Evolutionary conservation across 352 stramenopile genomes (phyloP), one percentile per base, ranked within the genome.

Genomic region (Phytophthora idaei): DNA sequence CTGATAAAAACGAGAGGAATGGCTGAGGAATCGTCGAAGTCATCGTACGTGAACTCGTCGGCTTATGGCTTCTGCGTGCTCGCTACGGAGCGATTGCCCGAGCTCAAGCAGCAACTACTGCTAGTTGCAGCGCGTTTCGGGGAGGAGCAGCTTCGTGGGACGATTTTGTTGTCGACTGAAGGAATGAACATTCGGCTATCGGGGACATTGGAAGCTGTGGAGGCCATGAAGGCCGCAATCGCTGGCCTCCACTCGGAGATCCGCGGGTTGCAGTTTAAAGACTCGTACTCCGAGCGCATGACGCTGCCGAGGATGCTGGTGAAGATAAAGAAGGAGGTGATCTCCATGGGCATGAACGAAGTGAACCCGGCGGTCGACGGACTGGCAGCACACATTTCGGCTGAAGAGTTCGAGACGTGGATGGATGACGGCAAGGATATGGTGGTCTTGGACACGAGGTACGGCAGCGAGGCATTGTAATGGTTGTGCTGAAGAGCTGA

Each of bases 251-350:
- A 89, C 39, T 41, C 56, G 4, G 67, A 81, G 7, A 69, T 92
- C 6, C 37, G 55, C 8, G 52, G 66, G 2, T 81, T 92, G 49
- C 71, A 85, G 42, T 92, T 89, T 52, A 92, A 92, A 47, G 80
- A 90, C 47, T 90, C 81, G 42, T 76, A 69, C 25, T 87, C 81
- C 3, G 64, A 78, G 3, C 73, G 75, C 5, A 66, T 87, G 57
- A 90, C 80, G 34, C 56, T 92, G 51, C 81, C 79, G 15, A 84
- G 78, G n/a, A 80, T 92, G 69, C 68, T 92, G 3, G 78, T 92
- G 41, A 88, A 85, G 61, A 76, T 92, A 55, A 92, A 92, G 67
- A 89, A 79, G 41, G 80, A 92, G 56, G 82, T 92, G 32, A 92
- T 92, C 32, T 88, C 83, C 3, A 92, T 92, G 83, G 81, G 83